A percentile compares a stretch with the other conserved stretches of the same genome.
phyloP scores from a whole-genome alignment of 495 filamentous ascomycete species.

The Neurospora discreta region DNA sequence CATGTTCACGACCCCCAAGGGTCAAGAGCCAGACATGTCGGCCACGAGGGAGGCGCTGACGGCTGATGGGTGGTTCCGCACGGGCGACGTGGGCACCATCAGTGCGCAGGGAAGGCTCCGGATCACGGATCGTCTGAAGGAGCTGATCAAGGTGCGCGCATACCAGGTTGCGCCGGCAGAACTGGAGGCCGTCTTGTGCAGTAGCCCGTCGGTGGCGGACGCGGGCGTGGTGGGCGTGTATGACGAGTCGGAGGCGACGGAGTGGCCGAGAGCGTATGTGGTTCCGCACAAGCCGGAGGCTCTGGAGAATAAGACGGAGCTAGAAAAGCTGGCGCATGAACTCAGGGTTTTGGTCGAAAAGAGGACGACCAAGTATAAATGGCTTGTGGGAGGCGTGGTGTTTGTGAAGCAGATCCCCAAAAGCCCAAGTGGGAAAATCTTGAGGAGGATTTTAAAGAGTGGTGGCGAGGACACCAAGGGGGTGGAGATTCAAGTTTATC shows the following conservation, averaged over 20 bases:
- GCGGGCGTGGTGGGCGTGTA: slow-evolving; percentile 58
- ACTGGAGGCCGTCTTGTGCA: slow-evolving; percentile 52
- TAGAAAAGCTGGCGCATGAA: slow-evolving; percentile 31
- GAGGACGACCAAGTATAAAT: slow-evolving; percentile 54
- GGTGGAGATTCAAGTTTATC: slow-evolving; percentile 17
- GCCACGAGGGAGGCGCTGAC: slow-evolving; percentile 52
- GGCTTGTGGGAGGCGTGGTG: slow-evolving; percentile 52
- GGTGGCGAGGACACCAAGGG: slow-evolving; percentile 9
- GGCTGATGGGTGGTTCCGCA: slow-evolving; percentile 49
- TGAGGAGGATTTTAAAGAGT: slow-evolving; percentile 42
- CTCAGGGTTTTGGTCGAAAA: slow-evolving; percentile 41
- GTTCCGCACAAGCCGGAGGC: slow-evolving; percentile 18
- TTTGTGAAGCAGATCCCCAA: slow-evolving; percentile 55
- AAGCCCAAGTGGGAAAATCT: slow-evolving; percentile 56
- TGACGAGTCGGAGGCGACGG: slow-evolving; percentile 42
- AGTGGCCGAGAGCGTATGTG: slow-evolving; percentile 22
- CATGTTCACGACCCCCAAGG: background rate
- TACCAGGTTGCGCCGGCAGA: slow-evolving; percentile 62
- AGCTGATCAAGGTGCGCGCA: slow-evolving; percentile 68
- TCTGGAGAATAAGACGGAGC: slow-evolving; percentile 35
- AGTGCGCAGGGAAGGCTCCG: slow-evolving; percentile 49
- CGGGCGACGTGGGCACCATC: slow-evolving; percentile 54
- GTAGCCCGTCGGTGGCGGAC: slow-evolving; percentile 44
- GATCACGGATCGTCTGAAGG: slow-evolving; percentile 69
- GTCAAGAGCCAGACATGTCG: slow-evolving; percentile 15